Percentiles rank a stretch among this genome's conserved stretches.
Evolutionary conservation across 163 green algal genomes (phyloP).

Genomic region (Volvox carteri): DNA sequence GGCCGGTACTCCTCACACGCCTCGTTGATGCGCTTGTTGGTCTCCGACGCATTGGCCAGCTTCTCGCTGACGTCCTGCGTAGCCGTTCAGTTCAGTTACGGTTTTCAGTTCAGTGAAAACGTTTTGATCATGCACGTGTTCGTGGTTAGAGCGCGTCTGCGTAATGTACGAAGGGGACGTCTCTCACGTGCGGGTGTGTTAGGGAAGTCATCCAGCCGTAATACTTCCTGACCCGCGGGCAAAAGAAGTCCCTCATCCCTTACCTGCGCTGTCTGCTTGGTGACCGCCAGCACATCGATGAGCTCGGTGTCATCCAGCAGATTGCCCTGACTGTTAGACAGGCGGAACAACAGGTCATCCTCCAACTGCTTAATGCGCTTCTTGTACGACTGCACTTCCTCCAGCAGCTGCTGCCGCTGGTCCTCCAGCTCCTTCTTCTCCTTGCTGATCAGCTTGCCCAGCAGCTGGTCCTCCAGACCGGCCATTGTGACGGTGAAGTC

Average conservation of each 20-base stretch:
- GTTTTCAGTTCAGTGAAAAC: too few species aligned
- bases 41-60: slow-evolving; percentile 89
- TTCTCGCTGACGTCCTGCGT: slow-evolving; percentile 89
- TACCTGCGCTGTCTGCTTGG: slow-evolving; percentile 89
- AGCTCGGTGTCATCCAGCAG: slow-evolving; percentile 97
- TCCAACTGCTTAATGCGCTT: slow-evolving; percentile 96
- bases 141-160: too few species aligned
- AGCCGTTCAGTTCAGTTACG: too few species aligned
- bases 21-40: slow-evolving; percentile 93
- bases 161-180: too few species aligned
- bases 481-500: slow-evolving; percentile 96
- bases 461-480: slow-evolving; percentile 96
- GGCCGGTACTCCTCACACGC: slow-evolving; percentile 96
- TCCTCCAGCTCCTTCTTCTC: slow-evolving; percentile 97
- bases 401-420: slow-evolving; percentile 90
- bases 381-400: slow-evolving; percentile 95
- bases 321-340: slow-evolving; percentile 86
- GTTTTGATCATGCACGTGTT: too few species aligned
- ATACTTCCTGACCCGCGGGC: too few species aligned
- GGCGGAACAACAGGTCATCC: slow-evolving; percentile 91
- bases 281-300: slow-evolving; percentile 94
- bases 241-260: too few species aligned
- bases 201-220: too few species aligned
- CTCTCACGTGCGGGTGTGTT: too few species aligned
- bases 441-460: slow-evolving; percentile 95